phyloP scores from a whole-genome alignment of 1,139 yeast species.

The Blastobotrys raffinosifermentans region DNA sequence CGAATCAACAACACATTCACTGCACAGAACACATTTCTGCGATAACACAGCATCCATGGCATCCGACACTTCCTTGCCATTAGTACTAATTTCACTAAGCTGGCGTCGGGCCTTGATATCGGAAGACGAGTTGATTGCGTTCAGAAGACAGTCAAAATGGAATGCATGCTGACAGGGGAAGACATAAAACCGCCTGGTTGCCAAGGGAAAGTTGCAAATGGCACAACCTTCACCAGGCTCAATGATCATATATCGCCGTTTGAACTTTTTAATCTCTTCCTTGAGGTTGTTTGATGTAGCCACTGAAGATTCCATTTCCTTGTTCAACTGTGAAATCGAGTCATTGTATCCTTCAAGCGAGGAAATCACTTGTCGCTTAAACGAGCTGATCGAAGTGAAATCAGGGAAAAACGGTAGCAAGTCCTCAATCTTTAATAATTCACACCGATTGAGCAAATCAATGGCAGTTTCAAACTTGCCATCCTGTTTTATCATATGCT shows the following conservation, averaged over 20 bases:
- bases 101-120: slow-evolving; percentile 64
- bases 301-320: slow-evolving; percentile 74
- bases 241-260: slow-evolving; percentile 49
- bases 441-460: slow-evolving; percentile 45
- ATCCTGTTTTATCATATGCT: slow-evolving; percentile 44
- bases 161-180: slow-evolving; percentile 90
- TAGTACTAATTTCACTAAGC: slow-evolving; percentile 43
- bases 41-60: slow-evolving; percentile 58
- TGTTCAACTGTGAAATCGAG: slow-evolving; percentile 55
- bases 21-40: slow-evolving; percentile 73
- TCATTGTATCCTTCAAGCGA: slow-evolving; percentile 70
- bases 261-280: slow-evolving; percentile 49
- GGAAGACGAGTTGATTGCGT: slow-evolving; percentile 52
- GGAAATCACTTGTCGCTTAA: slow-evolving; percentile 75
- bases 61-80: slow-evolving; percentile 28
- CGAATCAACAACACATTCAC: slow-evolving; percentile 64
- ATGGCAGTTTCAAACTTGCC: slow-evolving; percentile 30
- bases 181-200: slow-evolving; percentile 67
- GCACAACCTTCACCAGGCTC: slow-evolving; percentile 85
- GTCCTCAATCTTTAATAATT: slow-evolving; percentile 68
- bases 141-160: slow-evolving; percentile 81
- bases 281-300: slow-evolving; percentile 57
- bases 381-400: slow-evolving; percentile 62
- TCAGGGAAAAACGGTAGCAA: slow-evolving; percentile 81
- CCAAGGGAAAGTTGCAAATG: slow-evolving; percentile 59